Evolutionary conservation across 805 yeast species (phyloP).

Genomic region (Teunomyces gatunensis): DNA sequence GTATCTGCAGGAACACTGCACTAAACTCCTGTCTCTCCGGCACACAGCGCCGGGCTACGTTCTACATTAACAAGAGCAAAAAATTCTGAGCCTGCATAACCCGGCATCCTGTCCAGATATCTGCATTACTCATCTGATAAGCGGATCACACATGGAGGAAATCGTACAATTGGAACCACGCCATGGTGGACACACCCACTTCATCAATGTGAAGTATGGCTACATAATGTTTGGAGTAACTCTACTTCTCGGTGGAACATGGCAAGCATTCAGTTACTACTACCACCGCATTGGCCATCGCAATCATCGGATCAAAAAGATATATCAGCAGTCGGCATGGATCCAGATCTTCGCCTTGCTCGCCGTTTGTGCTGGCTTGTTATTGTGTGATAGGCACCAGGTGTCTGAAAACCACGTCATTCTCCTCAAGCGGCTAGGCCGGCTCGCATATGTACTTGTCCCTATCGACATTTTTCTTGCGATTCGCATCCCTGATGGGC

Average conservation of each 20-base stretch:
- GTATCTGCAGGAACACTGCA: not conserved
- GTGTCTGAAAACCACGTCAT: slow-evolving; percentile 30
- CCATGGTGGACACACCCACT: slow-evolving; percentile 53
- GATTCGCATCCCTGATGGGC: slow-evolving; percentile 42
- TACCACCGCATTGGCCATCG: slow-evolving; percentile 20
- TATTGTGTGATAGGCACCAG: slow-evolving; percentile 32
- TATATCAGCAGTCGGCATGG: slow-evolving; percentile 25
- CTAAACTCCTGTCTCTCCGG: too few relatives aligned
- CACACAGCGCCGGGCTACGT: too few relatives aligned
- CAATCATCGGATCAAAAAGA: not conserved
- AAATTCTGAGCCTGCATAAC: not conserved
- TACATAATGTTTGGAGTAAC: slow-evolving; percentile 46
- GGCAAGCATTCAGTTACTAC: slow-evolving; percentile 30
- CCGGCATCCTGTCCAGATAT: not conserved
- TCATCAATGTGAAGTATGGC: slow-evolving; percentile 60
- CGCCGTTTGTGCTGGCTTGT: slow-evolving; percentile 24
- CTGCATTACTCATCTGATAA: not conserved
- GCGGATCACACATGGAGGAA: not conserved
- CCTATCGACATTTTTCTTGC: slow-evolving; percentile 58
- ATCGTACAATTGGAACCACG: slow-evolving; percentile 20
- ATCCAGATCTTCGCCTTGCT: slow-evolving; percentile 35
- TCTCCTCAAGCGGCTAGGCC: slow-evolving; percentile 57
- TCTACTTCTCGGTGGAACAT: slow-evolving; percentile 33
- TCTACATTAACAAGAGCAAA: not conserved
- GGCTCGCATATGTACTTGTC: slow-evolving; percentile 56